These are phyloP conservation scores for Aegle marmelos DNA, from an alignment of 345 rosid species.

Conservation along the genomic window DNA sequence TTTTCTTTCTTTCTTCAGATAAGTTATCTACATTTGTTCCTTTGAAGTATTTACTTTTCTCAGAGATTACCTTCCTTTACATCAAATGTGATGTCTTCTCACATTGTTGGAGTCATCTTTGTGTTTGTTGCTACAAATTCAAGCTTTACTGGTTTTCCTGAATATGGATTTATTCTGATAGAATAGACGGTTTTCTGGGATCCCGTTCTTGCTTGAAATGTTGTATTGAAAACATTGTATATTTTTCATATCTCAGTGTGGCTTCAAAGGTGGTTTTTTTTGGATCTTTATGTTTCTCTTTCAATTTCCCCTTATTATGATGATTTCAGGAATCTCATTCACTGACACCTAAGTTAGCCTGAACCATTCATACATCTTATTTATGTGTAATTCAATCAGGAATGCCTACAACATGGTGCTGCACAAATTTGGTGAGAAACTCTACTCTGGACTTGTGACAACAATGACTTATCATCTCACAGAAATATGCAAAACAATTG, in stretches of 20 bases:
- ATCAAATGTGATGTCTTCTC: background rate
- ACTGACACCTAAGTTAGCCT: background rate
- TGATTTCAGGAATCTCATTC: background rate
- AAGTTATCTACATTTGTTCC: background rate
- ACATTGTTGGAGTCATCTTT: background rate
- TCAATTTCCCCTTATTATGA: background rate
- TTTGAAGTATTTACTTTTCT: background rate
- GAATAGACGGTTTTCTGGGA: background rate
- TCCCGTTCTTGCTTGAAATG: background rate
- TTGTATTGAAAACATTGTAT: background rate
- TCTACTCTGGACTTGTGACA: constrained; percentile 52
- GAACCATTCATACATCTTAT: constrained; percentile 7
- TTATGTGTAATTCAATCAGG: constrained; percentile 22
- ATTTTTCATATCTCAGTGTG: background rate
- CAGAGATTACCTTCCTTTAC: background rate
- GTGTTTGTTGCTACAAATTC: background rate
- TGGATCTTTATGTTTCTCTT: background rate
- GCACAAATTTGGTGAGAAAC: constrained; percentile 69
- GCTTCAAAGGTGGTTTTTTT: background rate
- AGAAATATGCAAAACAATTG: constrained; percentile 50
- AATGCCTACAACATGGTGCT: constrained; percentile 80
- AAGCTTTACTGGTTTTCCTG: background rate
- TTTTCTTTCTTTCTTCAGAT: too few relatives aligned
- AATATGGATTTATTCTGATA: background rate
- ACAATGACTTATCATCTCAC: constrained; percentile 67